Evolutionary conservation across 2,329 filamentous ascomycete species (phyloP), one percentile per base, ranked within the genome.

Genomic region (Alternaria triticimaculans): DNA sequence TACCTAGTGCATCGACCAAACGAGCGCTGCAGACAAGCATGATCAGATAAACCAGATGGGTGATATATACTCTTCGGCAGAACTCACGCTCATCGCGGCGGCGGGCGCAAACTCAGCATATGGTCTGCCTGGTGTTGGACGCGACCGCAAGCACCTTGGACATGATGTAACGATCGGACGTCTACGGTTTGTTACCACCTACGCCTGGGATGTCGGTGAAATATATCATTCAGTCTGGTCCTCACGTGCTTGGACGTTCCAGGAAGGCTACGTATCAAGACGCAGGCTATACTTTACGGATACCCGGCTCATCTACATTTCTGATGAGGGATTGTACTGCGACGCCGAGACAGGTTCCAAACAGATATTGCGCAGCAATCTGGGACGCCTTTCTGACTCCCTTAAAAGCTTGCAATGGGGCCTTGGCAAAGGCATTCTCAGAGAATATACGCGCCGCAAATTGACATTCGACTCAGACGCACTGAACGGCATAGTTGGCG

Each of bases 281-380:
- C 37, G 37, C 37, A 41, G n/a, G 37, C 37, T 41, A 18, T 41
- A 18, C 37, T 41, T 41, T 5, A 41, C n/a, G 2, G 37, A 41
- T 0, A 11, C 37, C 2, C 2, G n/a, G 8, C n/a, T 41, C 2
- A 0, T 41, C 3, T 41, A 41, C n/a, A 11, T 41, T 0, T 41
- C 9, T 41, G 5, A 5, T 18, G 2, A 10, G 0, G 15, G 11
- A 5, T 4, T 41, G 0, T 11, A 6, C 15, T 41, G 37, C 5
- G 37, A 41, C 5, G 37, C 37, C 4, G 37, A 37, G 14, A 37
- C 3, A 8, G 23, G 6, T 25, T 25, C 23, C 23, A 25, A 8
- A 21, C 21, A 21, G 21, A 21, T 21, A 21, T 21, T 21, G 21
- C 21, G 5, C 21, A 21, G 21, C 21, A 21, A 21, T 21, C 21